phyloP scores from a whole-genome alignment of 192 early-diverging fungal genomes.

The Funneliformis geosporum region DNA sequence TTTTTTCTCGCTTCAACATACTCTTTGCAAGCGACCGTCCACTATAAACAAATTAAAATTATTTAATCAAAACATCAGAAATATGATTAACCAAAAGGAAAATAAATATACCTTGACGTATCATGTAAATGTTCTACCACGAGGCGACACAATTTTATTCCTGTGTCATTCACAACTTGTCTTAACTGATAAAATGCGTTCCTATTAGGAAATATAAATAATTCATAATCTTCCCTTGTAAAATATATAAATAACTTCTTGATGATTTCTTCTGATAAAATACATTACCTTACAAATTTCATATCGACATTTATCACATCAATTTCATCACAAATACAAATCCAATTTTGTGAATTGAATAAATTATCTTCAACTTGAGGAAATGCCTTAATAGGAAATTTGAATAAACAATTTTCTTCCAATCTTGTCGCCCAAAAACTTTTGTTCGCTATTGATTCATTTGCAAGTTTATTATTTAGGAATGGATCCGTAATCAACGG shows the following conservation, averaged over 20 bases:
- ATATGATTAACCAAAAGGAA: background rate
- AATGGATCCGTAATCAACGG: constrained; percentile 17
- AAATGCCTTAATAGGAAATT: constrained; percentile 39
- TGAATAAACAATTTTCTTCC: constrained; percentile 24
- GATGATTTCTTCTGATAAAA: background rate
- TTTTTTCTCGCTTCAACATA: constrained; percentile 43
- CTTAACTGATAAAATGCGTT: constrained; percentile 51
- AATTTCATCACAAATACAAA: constrained; percentile 25
- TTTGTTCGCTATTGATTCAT: constrained; percentile 15
- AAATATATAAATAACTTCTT: background rate
- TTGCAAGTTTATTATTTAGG: background rate
- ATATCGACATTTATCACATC: constrained; percentile 30
- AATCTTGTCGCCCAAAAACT: constrained; percentile 24
- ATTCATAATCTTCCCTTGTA: background rate
- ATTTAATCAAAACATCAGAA: no score
- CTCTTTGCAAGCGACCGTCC: constrained; percentile 51
- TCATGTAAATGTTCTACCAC: constrained; percentile 43
- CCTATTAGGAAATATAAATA: constrained; percentile 32
- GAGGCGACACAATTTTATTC: constrained; percentile 44
- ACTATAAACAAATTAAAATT: constrained; percentile 33
- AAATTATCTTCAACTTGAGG: constrained; percentile 40
- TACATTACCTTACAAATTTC: constrained; percentile 39
- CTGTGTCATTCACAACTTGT: constrained; percentile 36
- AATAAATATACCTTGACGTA: background rate
- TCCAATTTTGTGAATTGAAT: constrained; percentile 41